Percentiles rank a stretch among this genome's conserved stretches.
These are phyloP conservation scores for Dianthus caryophyllus DNA, from an alignment of 148 eudicot species.

Conservation along the genomic window DNA sequence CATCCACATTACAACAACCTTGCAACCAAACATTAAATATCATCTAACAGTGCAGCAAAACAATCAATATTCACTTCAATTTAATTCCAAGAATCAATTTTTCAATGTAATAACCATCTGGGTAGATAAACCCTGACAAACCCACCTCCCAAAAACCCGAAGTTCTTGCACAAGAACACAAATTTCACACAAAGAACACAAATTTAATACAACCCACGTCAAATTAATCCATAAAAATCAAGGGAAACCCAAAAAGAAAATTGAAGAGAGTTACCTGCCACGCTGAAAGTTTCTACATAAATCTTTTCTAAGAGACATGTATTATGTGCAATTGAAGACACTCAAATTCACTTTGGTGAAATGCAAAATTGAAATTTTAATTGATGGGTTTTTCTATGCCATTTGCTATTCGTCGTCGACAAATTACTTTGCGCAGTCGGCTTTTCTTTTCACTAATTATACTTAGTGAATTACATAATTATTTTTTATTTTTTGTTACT, in stretches of 20 bases:
- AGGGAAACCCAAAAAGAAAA: neutral
- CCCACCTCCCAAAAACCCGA: neutral
- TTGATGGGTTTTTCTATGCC: no score
- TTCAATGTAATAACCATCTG: neutral
- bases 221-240: neutral
- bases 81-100: neutral
- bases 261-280: conserved; percentile 41
- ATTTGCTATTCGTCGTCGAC: no score
- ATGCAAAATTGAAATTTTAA: no score
- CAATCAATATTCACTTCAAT: neutral
- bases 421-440: no score
- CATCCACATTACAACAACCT: neutral
- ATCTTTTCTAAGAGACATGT: conserved; percentile 56
- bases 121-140: neutral
- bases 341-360: neutral
- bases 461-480: no score
- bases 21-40: neutral
- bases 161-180: no score
- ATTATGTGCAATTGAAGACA: no score
- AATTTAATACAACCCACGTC: neutral
- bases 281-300: conserved; percentile 72
- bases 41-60: neutral
- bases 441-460: no score
- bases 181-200: neutral
- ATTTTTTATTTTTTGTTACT: no score